Percentiles rank a stretch among this genome's conserved stretches.
phyloP scores from a whole-genome alignment of 495 filamentous ascomycete species.

The Talaromyces stipitatus region DNA sequence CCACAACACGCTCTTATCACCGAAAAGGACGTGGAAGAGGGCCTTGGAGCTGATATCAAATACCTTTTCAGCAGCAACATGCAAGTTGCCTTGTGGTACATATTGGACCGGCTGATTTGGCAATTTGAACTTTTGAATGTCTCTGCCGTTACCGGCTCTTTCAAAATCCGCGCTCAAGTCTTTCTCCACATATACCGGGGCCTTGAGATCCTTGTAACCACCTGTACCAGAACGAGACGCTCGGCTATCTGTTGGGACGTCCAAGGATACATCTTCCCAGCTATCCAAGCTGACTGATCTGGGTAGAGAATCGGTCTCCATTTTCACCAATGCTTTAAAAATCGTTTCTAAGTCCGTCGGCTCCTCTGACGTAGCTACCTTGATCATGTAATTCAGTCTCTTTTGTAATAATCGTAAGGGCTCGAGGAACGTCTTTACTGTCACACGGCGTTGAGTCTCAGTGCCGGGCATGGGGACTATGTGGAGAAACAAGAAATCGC shows the following conservation, averaged over 20 bases:
- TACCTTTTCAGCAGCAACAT: constrained; percentile 59
- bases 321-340: constrained; percentile 54
- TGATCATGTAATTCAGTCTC: constrained; percentile 75
- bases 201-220: constrained; percentile 44
- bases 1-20: constrained; percentile 90
- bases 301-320: constrained; percentile 57
- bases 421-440: constrained; percentile 88
- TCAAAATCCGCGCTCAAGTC: constrained; percentile 44
- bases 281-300: constrained; percentile 74
- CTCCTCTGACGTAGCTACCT: constrained; percentile 60
- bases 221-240: constrained; percentile 11
- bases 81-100: constrained; percentile 72
- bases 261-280: constrained; percentile 78
- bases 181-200: constrained; percentile 56
- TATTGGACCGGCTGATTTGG: constrained; percentile 76
- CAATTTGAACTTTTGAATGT: constrained; percentile 71
- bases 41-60: constrained; percentile 88
- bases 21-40: constrained; percentile 91
- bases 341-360: constrained; percentile 55
- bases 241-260: constrained; percentile 50
- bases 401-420: constrained; percentile 73
- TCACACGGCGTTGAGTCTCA: constrained; percentile 61
- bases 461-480: constrained; percentile 54
- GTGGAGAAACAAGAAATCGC: constrained; percentile 89
- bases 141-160: constrained; percentile 35